Base-by-base conservation (phyloP, 495 filamentous ascomycete species). In the Symbiotaphrina buchneri region DNA sequence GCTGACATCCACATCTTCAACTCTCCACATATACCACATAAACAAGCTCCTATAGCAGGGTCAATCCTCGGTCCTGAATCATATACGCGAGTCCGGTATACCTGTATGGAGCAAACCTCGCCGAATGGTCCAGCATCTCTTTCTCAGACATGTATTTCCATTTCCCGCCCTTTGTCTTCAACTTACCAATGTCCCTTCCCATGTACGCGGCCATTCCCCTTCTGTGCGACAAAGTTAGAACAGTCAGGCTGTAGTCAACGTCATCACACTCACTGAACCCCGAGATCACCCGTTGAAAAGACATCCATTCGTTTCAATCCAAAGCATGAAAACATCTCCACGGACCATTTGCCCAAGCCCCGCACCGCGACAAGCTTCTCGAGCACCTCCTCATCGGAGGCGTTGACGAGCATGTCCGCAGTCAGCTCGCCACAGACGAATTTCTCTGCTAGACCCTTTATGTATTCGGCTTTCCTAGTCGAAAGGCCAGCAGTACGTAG, bases 241-340 rank as follows among this genome's bases (percentile, higher is more conserved):
- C 8, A 17, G 21, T 17, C 21, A 31, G 33, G 20, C 21, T 0
- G 23, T 2, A 15, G 32, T n/a, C 6, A 31, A 10, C 15, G 27
- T 3, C 24, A 15, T 16, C 5, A 13, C 31, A 58, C 67, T 52
- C 49, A 72, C 69, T 94, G 84, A 31, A 97, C 80, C 10, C 87
- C 87, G 44, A 97, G 49, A 58, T 97, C 87, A 0, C 87, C 90
- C 10, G 75, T 71, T 4, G 75, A 81, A 43, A 97, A 92, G 17
- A 97, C 74, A 58, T 95, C 85, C 60, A 77, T 72, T 16, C 90
- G 61, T 61, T 92, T 93, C 27, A 95, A 53, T 7, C 64, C 74
- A 50, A 95, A 95, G 45, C 74, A 76, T 37, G 82, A 74, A 54
- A 97, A 97, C 85, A 94, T 95, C 58, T 93, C 84, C 14, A 85